These are phyloP conservation scores for Epichloe bromicola DNA, from an alignment of 2,329 filamentous ascomycete species.

Conservation along the genomic window DNA sequence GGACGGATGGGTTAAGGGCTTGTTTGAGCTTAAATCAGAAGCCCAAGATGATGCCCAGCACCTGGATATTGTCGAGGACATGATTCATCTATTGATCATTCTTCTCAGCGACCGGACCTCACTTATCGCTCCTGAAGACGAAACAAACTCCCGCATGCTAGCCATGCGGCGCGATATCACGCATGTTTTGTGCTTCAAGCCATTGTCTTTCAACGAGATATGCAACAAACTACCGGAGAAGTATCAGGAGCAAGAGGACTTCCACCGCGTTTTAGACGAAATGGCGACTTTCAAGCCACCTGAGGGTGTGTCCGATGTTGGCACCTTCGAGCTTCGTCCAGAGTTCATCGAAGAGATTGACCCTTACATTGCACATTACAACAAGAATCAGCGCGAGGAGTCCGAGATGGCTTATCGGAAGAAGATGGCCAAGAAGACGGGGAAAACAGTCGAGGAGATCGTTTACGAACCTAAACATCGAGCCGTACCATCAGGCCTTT, in stretches of 20 bases:
- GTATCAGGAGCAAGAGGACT: conserved; percentile 78
- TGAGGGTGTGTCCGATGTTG: conserved; percentile 82
- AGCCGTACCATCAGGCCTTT: conserved; percentile 63
- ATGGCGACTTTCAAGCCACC: conserved; percentile 84
- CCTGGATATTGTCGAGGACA: conserved; percentile 87
- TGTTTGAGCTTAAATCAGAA: conserved; percentile 58
- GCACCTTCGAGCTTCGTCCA: conserved; percentile 83
- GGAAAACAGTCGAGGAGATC: conserved; percentile 67
- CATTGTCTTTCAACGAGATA: conserved; percentile 87
- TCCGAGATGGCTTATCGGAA: conserved; percentile 81
- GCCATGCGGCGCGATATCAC: conserved; percentile 80
- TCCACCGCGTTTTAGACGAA: conserved; percentile 69
- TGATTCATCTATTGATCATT: conserved; percentile 86
- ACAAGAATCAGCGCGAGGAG: conserved; percentile 92
- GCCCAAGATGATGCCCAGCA: conserved; percentile 80
- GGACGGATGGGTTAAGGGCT: conserved; percentile 71
- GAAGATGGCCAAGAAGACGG: conserved; percentile 76
- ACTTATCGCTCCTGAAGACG: conserved; percentile 55
- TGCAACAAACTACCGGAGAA: conserved; percentile 77
- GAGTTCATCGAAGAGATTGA: conserved; percentile 81
- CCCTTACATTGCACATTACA: conserved; percentile 92
- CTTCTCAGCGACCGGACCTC: conserved; percentile 79
- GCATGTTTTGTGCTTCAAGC: conserved; percentile 92
- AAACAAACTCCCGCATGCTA: conserved; percentile 49
- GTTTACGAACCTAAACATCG: conserved; percentile 83